Evolutionary conservation across 495 filamentous ascomycete genomes (phyloP), one percentile per base, ranked within the genome.

Genomic region (Penicillium goetzii): DNA sequence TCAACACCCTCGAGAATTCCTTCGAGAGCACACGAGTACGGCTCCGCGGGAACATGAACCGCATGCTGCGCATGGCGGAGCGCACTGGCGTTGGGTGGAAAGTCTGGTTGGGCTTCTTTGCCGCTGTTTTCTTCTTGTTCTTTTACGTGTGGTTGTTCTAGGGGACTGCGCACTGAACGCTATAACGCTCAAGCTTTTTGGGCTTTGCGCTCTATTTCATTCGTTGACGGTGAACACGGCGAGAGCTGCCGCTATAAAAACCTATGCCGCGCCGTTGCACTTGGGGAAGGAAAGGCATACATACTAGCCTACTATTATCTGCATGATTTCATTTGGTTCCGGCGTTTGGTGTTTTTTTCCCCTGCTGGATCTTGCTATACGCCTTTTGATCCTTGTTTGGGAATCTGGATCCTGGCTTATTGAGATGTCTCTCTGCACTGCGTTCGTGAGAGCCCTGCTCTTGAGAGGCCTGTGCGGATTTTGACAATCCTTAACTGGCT

Each of bases 61-160:
- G 93, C 32, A 99, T 99, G 95, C 78, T 98, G 60, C 73, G 92
- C 61, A 98, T 99, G 95, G 96, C 95, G 5, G 88, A 97, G 78
- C 81, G 87, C 68, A 96, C 93, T 14, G 96, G 96, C 4, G 88
- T 99, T 30, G 90, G 92, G 63, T 99, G 95, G 95, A 91, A 85
- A 76, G 90, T 93, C 28, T 99, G 96, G 95, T 71, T 96, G 52
- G 82, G 76, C 21, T 98, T 99, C 76, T 96, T 99, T 69, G 78
- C 83, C 34, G 88, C 86, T 4, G 92, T 99, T 23, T 85, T 88
- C 59, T 66, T 91, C 17, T 62, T 97, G 54, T 99, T 99, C 77
- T 83, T 86, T 62, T 99, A 91, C 69, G 95, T 99, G 58, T 97
- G 95, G 93, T 75, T 97, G 51, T 93, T 76, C 43, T 84, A 64